Conservation (phyloP, 495 filamentous ascomycete species). For the Penicillium ucsense region DNA sequence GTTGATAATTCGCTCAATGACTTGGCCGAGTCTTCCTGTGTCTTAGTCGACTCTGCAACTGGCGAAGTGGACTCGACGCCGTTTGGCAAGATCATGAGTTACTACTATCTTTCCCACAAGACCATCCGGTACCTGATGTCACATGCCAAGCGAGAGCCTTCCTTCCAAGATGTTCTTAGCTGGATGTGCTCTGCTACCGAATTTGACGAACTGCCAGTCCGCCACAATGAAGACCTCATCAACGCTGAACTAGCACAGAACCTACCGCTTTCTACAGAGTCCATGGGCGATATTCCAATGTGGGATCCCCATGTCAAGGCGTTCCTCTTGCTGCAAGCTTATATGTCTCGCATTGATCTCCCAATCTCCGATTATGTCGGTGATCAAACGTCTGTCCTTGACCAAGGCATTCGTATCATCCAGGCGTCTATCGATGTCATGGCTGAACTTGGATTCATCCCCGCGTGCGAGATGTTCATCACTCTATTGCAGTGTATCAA, state of each 20-base stretch:
- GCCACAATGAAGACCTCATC: conserved; percentile 98
- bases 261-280: conserved; percentile 56
- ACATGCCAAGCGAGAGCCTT: conserved; percentile 66
- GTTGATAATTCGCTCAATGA: conserved; percentile 78
- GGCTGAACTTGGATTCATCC: conserved; percentile 76
- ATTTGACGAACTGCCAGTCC: conserved; percentile 96
- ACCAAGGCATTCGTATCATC: conserved; percentile 94
- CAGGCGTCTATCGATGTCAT: conserved; percentile 86
- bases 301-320: conserved; percentile 99
- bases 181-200: conserved; percentile 94
- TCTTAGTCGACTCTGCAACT: conserved; percentile 64
- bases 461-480: conserved; percentile 67
- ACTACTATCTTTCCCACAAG: conserved; percentile 97
- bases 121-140: conserved; percentile 77
- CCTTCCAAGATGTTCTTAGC: conserved; percentile 73
- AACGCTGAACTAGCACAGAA: conserved; percentile 83
- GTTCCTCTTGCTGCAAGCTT: conserved; percentile 86
- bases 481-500: conserved; percentile 86
- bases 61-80: conserved; percentile 83
- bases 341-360: conserved; percentile 84
- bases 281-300: conserved; percentile 71
- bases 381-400: conserved; percentile 80
- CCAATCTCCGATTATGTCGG: conserved; percentile 97
- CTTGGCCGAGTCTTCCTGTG: conserved; percentile 72
- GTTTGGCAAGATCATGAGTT: conserved; percentile 95